phyloP scores from a whole-genome alignment of 805 yeast species.

The Saccharomycopsis sp. region DNA sequence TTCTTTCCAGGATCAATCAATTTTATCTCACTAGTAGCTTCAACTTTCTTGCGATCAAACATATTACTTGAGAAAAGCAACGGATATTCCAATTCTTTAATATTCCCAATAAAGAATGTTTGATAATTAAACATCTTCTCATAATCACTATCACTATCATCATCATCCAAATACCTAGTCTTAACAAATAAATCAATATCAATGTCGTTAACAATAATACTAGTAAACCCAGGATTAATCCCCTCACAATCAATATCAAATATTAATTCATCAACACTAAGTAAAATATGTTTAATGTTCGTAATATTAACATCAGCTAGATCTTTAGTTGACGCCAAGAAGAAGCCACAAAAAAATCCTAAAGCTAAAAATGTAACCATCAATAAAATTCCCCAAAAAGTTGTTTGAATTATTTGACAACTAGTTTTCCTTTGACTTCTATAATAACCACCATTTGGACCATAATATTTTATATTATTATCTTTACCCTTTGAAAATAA shows the following conservation, averaged over 20 bases:
- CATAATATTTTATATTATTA: not conserved
- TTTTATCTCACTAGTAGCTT: slow-evolving; percentile 64
- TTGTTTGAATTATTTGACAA: slow-evolving; percentile 24
- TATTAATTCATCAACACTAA: slow-evolving; percentile 76
- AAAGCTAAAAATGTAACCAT: slow-evolving; percentile 49
- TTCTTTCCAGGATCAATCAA: slow-evolving; percentile 63
- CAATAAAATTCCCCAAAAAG: slow-evolving; percentile 30
- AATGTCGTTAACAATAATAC: slow-evolving; percentile 53
- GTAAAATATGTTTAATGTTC: slow-evolving; percentile 62
- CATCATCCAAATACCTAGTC: slow-evolving; percentile 29
- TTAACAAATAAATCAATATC: slow-evolving; percentile 84
- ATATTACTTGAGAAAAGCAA: slow-evolving; percentile 72
- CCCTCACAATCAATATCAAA: slow-evolving; percentile 76
- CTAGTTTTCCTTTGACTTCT: not conserved
- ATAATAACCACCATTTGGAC: slow-evolving; percentile 5
- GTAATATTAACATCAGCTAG: slow-evolving; percentile 57
- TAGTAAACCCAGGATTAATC: slow-evolving; percentile 79
- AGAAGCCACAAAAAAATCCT: slow-evolving; percentile 78
- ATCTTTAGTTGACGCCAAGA: slow-evolving; percentile 82
- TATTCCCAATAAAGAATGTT: slow-evolving; percentile 72
- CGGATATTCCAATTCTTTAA: slow-evolving; percentile 61
- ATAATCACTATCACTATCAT: slow-evolving; percentile 17
- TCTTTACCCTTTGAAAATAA: not conserved
- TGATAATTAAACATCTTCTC: slow-evolving; percentile 30
- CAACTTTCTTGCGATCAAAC: slow-evolving; percentile 45